Evolutionary conservation across 1,284 basidiomycete species (phyloP).

Genomic region (Ganoderma sp.): DNA sequence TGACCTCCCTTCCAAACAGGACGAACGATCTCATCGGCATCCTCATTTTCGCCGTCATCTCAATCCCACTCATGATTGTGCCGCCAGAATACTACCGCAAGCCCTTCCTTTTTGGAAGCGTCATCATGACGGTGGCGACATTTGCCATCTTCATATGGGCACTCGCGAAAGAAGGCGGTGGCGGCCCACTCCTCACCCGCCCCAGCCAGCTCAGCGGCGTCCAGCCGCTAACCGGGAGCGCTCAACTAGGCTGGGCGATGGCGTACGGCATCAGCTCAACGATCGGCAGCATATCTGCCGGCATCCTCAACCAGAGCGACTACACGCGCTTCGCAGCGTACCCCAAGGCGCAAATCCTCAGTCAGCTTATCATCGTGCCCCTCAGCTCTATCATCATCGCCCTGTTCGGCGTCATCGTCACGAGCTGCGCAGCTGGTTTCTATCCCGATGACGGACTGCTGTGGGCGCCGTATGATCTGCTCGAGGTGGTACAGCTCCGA

Average conservation of each 20-base stretch:
- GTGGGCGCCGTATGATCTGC: constrained; percentile 33
- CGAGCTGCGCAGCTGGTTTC: constrained; percentile 30
- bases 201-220: constrained; percentile 27
- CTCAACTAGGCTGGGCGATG: constrained; percentile 34
- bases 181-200: constrained; percentile 28
- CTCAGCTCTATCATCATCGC: constrained; percentile 29
- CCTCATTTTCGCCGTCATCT: constrained; percentile 27
- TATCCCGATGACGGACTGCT: constrained; percentile 29
- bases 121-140: constrained; percentile 31
- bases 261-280: constrained; percentile 33
- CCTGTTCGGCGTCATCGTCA: constrained; percentile 32
- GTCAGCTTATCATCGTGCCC: constrained; percentile 30
- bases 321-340: constrained; percentile 34
- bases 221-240: constrained; percentile 17
- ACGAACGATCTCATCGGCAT: constrained; percentile 29
- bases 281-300: constrained; percentile 31
- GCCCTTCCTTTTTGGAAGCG: constrained; percentile 31
- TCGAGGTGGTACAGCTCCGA: constrained; percentile 27
- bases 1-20: constrained; percentile 8
- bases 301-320: constrained; percentile 36
- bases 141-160: constrained; percentile 34
- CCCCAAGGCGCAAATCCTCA: constrained; percentile 30
- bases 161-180: constrained; percentile 30
- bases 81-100: constrained; percentile 31
- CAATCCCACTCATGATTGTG: constrained; percentile 29